Conservation (phyloP, 768 basidiomycete genomes). For the Termitomyces sp. region DNA sequence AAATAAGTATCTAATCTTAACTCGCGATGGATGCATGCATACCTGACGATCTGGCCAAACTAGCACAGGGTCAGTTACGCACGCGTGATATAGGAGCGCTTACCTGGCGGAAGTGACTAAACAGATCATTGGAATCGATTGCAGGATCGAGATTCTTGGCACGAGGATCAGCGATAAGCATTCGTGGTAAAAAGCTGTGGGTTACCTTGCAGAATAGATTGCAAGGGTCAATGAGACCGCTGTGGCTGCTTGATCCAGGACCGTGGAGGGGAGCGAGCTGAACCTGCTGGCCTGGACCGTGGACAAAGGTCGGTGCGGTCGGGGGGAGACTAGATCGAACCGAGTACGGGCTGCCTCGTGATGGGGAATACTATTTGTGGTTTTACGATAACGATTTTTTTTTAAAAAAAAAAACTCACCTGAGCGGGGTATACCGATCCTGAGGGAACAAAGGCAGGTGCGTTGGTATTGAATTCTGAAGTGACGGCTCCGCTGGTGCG, state of each 20-base stretch:
- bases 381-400: too few species aligned
- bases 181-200: too few species aligned
- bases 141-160: slow-evolving; percentile 78
- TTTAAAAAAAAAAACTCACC: slow-evolving; percentile 30
- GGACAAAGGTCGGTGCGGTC: slow-evolving; percentile 56
- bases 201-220: slow-evolving; percentile 84
- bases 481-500: slow-evolving; percentile 49
- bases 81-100: too few species aligned
- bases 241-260: slow-evolving; percentile 79
- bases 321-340: slow-evolving; percentile 37
- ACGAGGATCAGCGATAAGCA: background rate
- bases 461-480: slow-evolving; percentile 69
- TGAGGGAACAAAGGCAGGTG: slow-evolving; percentile 74
- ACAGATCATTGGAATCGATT: slow-evolving; percentile 83
- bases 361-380: slow-evolving; percentile 53
- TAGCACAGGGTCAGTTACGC: slow-evolving; percentile 30
- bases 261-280: slow-evolving; percentile 73
- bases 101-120: slow-evolving; percentile 79
- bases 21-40: slow-evolving; percentile 12
- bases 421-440: slow-evolving; percentile 62
- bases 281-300: slow-evolving; percentile 89
- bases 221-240: slow-evolving; percentile 87
- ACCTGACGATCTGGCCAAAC: slow-evolving; percentile 92
- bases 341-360: slow-evolving; percentile 51
- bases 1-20: background rate